Evolutionary conservation across 2,329 filamentous ascomycete species (phyloP).

Genomic region (Paraphoma chrysanthemicola): DNA sequence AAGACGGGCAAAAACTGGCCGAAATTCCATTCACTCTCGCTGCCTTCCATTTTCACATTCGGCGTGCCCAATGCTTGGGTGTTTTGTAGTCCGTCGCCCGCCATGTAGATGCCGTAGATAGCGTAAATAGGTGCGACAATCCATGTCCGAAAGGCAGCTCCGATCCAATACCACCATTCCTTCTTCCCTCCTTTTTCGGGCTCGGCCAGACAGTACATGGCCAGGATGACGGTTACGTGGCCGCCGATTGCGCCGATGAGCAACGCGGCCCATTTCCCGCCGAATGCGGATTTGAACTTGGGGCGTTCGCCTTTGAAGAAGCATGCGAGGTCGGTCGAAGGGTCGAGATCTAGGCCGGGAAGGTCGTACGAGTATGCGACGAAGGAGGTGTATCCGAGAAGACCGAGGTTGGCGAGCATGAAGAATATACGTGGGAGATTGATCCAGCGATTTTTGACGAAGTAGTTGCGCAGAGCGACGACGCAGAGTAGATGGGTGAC

Average conservation of each 20-base stretch:
- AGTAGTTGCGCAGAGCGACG: slow-evolving; percentile 37
- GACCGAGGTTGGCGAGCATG: slow-evolving; percentile 38
- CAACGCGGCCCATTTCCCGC: slow-evolving; percentile 34
- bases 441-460: slow-evolving; percentile 41
- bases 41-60: slow-evolving; percentile 25
- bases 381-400: slow-evolving; percentile 40
- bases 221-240: slow-evolving; percentile 35
- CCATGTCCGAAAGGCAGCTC: slow-evolving; percentile 36
- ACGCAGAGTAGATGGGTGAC: slow-evolving; percentile 40
- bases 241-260: slow-evolving; percentile 39
- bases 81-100: slow-evolving; percentile 20
- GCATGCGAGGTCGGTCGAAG: slow-evolving; percentile 30
- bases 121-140: slow-evolving; percentile 38
- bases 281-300: slow-evolving; percentile 27
- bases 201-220: slow-evolving; percentile 37
- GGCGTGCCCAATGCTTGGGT: slow-evolving; percentile 37
- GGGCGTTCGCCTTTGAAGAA: slow-evolving; percentile 36
- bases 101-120: slow-evolving; percentile 39
- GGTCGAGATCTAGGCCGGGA: slow-evolving; percentile 26
- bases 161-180: slow-evolving; percentile 28
- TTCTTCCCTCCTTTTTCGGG: slow-evolving; percentile 13
- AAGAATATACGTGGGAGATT: slow-evolving; percentile 41
- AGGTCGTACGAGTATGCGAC: slow-evolving; percentile 39
- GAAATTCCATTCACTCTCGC: slow-evolving; percentile 38
- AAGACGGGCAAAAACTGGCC: slow-evolving; percentile 40